These are phyloP conservation scores for Kwoniella newhampshirensis DNA, from an alignment of 768 basidiomycete species.

Conservation along the genomic window DNA sequence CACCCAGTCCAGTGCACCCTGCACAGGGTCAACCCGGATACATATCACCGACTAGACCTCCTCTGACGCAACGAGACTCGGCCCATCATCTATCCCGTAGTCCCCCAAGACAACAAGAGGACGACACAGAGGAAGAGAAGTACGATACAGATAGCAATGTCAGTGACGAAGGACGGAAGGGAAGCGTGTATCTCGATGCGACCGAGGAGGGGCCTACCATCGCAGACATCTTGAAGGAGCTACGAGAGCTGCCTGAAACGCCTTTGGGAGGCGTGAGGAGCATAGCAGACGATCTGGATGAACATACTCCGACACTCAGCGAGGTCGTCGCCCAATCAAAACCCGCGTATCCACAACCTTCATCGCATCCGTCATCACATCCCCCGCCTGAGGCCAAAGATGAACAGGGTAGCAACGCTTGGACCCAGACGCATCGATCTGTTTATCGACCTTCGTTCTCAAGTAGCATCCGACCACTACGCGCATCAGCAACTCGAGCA, in stretches of 20 bases:
- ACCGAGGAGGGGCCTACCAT: conserved; percentile 25
- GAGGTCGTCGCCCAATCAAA: conserved; percentile 2
- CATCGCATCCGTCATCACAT: neutral
- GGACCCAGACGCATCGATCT: conserved; percentile 4
- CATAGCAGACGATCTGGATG: conserved; percentile 7
- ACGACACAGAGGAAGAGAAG: too few relatives aligned
- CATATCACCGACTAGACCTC: too few relatives aligned
- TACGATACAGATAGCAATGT: too few relatives aligned
- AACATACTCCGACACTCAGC: neutral
- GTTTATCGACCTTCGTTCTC: conserved; percentile 35
- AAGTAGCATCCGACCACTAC: neutral
- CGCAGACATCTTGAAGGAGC: conserved; percentile 30
- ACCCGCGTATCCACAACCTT: neutral
- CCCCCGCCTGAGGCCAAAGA: too few relatives aligned
- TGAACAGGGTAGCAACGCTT: too few relatives aligned
- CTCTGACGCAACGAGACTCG: too few relatives aligned
- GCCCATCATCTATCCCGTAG: neutral
- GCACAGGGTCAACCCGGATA: too few relatives aligned
- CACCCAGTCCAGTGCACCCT: neutral
- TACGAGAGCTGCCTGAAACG: conserved; percentile 30
- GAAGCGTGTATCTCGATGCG: conserved; percentile 34
- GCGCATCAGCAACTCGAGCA: neutral
- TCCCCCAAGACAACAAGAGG: neutral
- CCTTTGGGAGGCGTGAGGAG: neutral
- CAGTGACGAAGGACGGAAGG: conserved; percentile 13